Evolutionary conservation across 2,329 filamentous ascomycete genomes (phyloP), one percentile per base, ranked within the genome.

Genomic region (Exserohilum turcica): DNA sequence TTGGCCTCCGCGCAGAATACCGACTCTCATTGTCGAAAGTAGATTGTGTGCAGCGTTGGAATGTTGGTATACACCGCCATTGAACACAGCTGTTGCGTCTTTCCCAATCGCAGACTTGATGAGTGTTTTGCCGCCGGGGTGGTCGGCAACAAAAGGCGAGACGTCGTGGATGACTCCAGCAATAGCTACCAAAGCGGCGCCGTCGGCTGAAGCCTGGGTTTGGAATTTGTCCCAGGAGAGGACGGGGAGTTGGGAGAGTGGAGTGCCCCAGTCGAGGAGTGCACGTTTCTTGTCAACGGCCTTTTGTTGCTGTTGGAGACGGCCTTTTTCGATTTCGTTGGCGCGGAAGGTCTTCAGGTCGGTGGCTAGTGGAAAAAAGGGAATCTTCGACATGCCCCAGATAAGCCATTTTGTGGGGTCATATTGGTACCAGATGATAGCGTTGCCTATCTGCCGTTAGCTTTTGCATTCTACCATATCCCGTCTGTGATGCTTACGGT

Each of bases 361-460:
- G 59, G 70, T 71, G 31, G 73, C 65, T 21, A 72, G 57, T 9
- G 69, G 67, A 16, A 66, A 60, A 35, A 72, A 49, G 45, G 70
- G 70, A 18, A 67, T 48, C 8, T 65, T 63, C 50, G 67, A 70
- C 54, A 68, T 63, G 32, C 61, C 49, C 57, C 62, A 75, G 56
- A 76, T 76, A 39, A 65, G 64, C 74, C 74, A 76, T 58, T 76
- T 76, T 2, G 74, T 76, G 5, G 74, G 74, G 43, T 76, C 74
- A 48, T 76, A 76, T 50, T 74, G 70, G 54, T 72, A 66, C 69
- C 69, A 73, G 16, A 57, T 44, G 15, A 76, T 75, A 8, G 74
- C 74, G 33, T 76, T 76, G 36, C 73, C 65, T 67, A 33, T 13
- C 2, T 0, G 10, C 12, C 19, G n/a, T 33, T 40, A 46, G 19